Percentiles rank a stretch among this genome's conserved stretches.
Evolutionary conservation across 2,329 filamentous ascomycete genomes (phyloP).

Genomic region (Epichloe coenophiala): DNA sequence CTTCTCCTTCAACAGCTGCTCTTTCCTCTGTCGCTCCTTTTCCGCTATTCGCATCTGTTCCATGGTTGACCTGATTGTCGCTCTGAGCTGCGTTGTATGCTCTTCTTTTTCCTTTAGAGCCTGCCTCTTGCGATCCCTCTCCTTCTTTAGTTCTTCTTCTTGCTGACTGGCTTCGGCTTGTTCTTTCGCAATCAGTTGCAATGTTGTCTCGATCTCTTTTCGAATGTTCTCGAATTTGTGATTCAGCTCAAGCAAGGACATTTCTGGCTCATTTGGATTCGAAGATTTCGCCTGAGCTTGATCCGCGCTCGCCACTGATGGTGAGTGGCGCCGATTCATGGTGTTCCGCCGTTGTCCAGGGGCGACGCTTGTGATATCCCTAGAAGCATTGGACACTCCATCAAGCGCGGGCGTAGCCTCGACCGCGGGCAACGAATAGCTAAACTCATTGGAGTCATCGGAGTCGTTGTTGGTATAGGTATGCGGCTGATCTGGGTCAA

Average conservation of each 20-base stretch:
- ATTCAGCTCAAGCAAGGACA: constrained; percentile 65
- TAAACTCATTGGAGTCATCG: constrained; percentile 33
- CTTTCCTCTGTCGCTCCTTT: constrained; percentile 64
- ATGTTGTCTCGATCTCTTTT: constrained; percentile 69
- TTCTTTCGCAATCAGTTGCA: constrained; percentile 56
- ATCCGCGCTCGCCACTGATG: constrained; percentile 48
- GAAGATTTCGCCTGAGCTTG: constrained; percentile 32
- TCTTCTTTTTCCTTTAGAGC: constrained; percentile 83
- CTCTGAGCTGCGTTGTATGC: constrained; percentile 70
- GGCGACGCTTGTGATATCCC: constrained; percentile 44
- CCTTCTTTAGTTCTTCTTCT: constrained; percentile 55
- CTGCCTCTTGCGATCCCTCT: constrained; percentile 66
- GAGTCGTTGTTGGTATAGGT: constrained; percentile 27
- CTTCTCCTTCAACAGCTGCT: constrained; percentile 57
- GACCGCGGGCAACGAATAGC: constrained; percentile 38
- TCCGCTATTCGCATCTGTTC: constrained; percentile 70
- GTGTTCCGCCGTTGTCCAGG: constrained; percentile 34
- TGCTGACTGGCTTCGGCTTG: constrained; percentile 56
- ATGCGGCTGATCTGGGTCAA: constrained; percentile 34
- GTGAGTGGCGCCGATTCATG: constrained; percentile 62
- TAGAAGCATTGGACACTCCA: constrained; percentile 42
- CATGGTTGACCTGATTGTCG: constrained; percentile 67
- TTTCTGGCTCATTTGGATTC: constrained; percentile 40
- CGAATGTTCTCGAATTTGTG: constrained; percentile 68
- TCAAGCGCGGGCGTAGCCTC: constrained; percentile 52